Conservation (phyloP, 2,329 filamentous ascomycete genomes). For the Elsinoe perseae region DNA sequence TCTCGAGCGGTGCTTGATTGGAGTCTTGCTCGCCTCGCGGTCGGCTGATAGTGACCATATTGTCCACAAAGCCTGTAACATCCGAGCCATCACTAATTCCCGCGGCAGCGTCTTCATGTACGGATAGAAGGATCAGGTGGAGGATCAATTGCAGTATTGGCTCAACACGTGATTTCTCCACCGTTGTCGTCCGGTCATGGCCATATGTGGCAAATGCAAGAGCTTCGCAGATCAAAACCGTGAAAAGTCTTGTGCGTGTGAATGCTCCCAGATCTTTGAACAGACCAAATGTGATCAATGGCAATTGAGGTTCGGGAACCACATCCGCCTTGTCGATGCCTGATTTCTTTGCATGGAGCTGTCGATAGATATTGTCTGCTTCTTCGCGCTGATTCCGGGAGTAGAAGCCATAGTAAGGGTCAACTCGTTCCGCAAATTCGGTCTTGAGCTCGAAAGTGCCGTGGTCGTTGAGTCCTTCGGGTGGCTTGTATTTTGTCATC, state of each 20-base stretch:
- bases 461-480: slow-evolving; percentile 84
- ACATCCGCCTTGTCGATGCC: slow-evolving; percentile 74
- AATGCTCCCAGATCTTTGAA: slow-evolving; percentile 73
- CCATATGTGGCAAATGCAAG: slow-evolving; percentile 72
- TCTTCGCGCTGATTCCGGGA: slow-evolving; percentile 96
- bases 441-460: slow-evolving; percentile 90
- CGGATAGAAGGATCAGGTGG: slow-evolving; percentile 77
- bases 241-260: slow-evolving; percentile 76
- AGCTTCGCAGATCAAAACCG: slow-evolving; percentile 82
- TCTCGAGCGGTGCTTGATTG: slow-evolving; percentile 22
- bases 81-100: slow-evolving; percentile 50
- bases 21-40: background rate
- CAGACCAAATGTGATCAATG: slow-evolving; percentile 64
- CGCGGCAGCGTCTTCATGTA: slow-evolving; percentile 62
- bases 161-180: slow-evolving; percentile 77
- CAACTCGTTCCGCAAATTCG: slow-evolving; percentile 77
- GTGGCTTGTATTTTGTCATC: slow-evolving; percentile 81
- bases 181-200: slow-evolving; percentile 53
- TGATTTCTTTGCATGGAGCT: slow-evolving; percentile 78
- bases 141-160: slow-evolving; percentile 86
- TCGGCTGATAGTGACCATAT: slow-evolving; percentile 3
- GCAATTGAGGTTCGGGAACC: slow-evolving; percentile 82
- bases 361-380: slow-evolving; percentile 80
- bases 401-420: slow-evolving; percentile 94
- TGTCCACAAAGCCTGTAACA: slow-evolving; percentile 17